These are phyloP conservation scores for Penicillium sp. DNA, from an alignment of 2,329 filamentous ascomycete genomes.

Conservation along the genomic window DNA sequence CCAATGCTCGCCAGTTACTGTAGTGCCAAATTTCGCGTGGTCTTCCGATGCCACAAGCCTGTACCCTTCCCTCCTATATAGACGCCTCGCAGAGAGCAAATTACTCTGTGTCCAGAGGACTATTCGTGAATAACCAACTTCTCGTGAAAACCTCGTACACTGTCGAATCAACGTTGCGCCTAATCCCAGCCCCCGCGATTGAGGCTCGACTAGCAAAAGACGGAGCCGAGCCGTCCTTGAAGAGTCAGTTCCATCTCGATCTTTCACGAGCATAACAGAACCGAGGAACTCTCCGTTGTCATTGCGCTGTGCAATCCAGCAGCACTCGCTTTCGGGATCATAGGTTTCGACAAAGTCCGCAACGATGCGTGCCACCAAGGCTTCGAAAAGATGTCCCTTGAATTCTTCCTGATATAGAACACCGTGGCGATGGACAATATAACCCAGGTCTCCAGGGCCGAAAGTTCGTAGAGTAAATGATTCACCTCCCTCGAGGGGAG, in stretches of 20 bases:
- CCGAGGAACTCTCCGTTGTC: conserved; percentile 17
- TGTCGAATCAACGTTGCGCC: conserved; percentile 18
- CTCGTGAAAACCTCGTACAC: conserved; percentile 21
- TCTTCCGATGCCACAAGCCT: conserved; percentile 18
- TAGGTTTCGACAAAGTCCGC: conserved; percentile 21
- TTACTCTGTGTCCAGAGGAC: conserved; percentile 23
- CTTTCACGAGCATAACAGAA: conserved; percentile 24
- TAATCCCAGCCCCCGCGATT: conserved; percentile 21
- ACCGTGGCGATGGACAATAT: conserved; percentile 22
- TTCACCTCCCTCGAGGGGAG: background rate
- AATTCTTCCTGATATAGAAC: conserved; percentile 21
- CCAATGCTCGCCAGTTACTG: conserved; percentile 22
- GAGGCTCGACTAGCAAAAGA: conserved; percentile 24
- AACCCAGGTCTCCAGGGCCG: conserved; percentile 21
- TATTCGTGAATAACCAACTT: conserved; percentile 20
- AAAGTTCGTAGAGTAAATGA: conserved; percentile 28
- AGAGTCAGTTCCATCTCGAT: conserved; percentile 12
- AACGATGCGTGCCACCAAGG: conserved; percentile 18
- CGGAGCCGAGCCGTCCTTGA: conserved; percentile 20
- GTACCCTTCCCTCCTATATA: conserved; percentile 24
- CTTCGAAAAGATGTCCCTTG: conserved; percentile 19
- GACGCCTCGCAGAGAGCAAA: conserved; percentile 18
- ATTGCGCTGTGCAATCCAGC: conserved; percentile 24
- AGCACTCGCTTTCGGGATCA: conserved; percentile 20
- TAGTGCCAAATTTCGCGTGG: conserved; percentile 19